A percentile compares a stretch with the other conserved stretches of the same genome.
Conservation (phyloP, 495 filamentous ascomycete species). For the Parachaetomium inaequale region DNA sequence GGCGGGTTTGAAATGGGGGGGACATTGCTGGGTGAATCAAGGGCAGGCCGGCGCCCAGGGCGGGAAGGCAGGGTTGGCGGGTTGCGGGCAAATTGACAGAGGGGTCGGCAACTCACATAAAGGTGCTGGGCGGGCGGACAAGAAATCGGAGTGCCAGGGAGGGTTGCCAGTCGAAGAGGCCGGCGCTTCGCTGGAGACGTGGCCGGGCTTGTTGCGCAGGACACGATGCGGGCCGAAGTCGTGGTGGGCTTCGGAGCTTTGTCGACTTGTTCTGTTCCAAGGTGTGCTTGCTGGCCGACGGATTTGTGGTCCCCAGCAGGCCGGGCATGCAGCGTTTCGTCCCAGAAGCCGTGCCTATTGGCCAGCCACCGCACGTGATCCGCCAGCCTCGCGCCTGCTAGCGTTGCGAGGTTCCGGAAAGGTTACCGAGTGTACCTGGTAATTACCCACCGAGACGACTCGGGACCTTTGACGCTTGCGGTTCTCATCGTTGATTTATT, state of each 20-base stretch:
- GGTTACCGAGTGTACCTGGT: neutral
- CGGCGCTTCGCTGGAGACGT: neutral
- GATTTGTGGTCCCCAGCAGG: slow-evolving; percentile 21
- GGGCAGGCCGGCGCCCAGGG: slow-evolving; percentile 6
- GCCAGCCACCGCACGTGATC: slow-evolving; percentile 22
- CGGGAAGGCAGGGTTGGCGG: slow-evolving; percentile 13
- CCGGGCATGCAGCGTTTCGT: neutral
- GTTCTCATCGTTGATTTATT: too few species aligned
- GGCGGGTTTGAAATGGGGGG: neutral
- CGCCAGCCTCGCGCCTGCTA: slow-evolving; percentile 13
- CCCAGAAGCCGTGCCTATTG: slow-evolving; percentile 9
- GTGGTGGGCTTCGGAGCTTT: slow-evolving; percentile 17
- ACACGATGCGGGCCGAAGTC: slow-evolving; percentile 17
- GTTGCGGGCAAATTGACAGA: slow-evolving; percentile 17
- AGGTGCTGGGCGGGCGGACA: neutral
- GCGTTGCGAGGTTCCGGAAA: neutral
- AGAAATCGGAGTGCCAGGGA: neutral
- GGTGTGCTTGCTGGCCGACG: slow-evolving; percentile 13
- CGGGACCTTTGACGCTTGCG: too few species aligned
- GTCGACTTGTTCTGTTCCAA: slow-evolving; percentile 20
- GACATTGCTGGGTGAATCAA: slow-evolving; percentile 12
- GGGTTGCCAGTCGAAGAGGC: neutral
- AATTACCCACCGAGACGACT: too few species aligned
- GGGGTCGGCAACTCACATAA: slow-evolving; percentile 18
- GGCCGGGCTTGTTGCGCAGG: slow-evolving; percentile 3